Conservation (phyloP, 345 rosid species). For the Pelargonium nanum region DNA sequence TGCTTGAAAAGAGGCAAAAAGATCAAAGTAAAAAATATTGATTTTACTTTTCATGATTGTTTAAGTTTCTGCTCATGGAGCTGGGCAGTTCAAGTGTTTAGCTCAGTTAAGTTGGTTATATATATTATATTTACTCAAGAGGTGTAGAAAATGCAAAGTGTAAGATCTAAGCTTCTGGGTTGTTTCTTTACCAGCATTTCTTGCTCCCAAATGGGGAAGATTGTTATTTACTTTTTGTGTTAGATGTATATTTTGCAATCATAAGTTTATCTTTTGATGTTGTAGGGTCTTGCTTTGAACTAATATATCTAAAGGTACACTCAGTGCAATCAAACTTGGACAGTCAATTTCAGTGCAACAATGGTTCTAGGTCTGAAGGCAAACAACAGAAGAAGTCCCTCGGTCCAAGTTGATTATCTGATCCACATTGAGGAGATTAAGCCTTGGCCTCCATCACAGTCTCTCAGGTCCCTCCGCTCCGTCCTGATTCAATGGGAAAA, state of each 20-base stretch:
- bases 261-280: slow-evolving; percentile 2
- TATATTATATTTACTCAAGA: not conserved
- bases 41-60: too few species aligned
- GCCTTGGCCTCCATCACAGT: slow-evolving; percentile 98
- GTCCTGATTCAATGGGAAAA: slow-evolving; percentile 87
- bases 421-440: slow-evolving; percentile 72
- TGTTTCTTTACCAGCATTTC: not conserved
- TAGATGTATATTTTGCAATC: not conserved
- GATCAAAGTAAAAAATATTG: not conserved
- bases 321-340: not conserved
- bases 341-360: slow-evolving; percentile 13
- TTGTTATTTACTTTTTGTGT: not conserved
- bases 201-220: not conserved
- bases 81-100: not conserved
- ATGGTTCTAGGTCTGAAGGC: slow-evolving; percentile 65
- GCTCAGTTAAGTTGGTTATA: not conserved
- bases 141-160: not conserved
- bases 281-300: not conserved
- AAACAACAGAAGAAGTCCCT: slow-evolving; percentile 44
- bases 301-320: not conserved
- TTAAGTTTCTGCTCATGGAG: slow-evolving; percentile 4
- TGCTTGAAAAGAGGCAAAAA: slow-evolving; percentile 4
- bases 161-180: not conserved
- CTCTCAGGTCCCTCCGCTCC: slow-evolving; percentile 71
- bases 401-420: slow-evolving; percentile 45